Base-by-base conservation (phyloP, 2,329 filamentous ascomycete genomes). In the Dactylellina cionopaga region DNA sequence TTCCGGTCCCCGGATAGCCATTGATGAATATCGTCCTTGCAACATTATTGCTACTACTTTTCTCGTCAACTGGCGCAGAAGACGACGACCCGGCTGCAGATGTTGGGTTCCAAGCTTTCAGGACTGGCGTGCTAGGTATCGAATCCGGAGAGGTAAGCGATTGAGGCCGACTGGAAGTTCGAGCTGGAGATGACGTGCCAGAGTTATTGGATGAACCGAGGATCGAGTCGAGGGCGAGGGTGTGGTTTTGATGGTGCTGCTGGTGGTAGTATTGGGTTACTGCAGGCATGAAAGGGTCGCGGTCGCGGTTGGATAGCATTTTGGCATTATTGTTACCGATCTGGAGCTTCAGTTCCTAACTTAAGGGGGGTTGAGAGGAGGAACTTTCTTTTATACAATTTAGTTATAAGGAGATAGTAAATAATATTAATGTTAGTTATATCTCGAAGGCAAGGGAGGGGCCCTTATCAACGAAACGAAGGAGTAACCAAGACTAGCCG, bases 1-100 rank as follows among this genome's bases (percentile, higher is more conserved):
- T 80, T 49, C 78, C 78, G 24, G 79, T 76, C 27, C 77, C 78
- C 9, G 79, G 78, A 58, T 78, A 78, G 39, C 79, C 78, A 63
- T 79, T 79, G 70, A 79, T 79, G 75, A 79, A 80, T 41, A 80
- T 76, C 3, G 68, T 72, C 29, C 68, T 39, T 35, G 59, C 68
- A 22, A 52, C 51, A 46, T n/a, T n/a, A n/a, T n/a, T n/a, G n/a
- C 44, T 60, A 52, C 52, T 46, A 19, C 25, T 33, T 35, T 35
- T 56, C 46, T 72, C 60, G 22, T 72, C 68, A 35, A 46, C 47
- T 4, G 24, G 27, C 22, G 55, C 44, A n/a, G 66, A 41, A 43
- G 49, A 13, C 27, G 46, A 37, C 31, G 24, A 24, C 5, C n/a
- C 58, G 6, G 41, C 33, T 27, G 47, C 60, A 33, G 66, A 58